Evolutionary conservation across 2,329 filamentous ascomycete genomes (phyloP), one percentile per base, ranked within the genome.

Genomic region (Botrytis pseudocinerea): DNA sequence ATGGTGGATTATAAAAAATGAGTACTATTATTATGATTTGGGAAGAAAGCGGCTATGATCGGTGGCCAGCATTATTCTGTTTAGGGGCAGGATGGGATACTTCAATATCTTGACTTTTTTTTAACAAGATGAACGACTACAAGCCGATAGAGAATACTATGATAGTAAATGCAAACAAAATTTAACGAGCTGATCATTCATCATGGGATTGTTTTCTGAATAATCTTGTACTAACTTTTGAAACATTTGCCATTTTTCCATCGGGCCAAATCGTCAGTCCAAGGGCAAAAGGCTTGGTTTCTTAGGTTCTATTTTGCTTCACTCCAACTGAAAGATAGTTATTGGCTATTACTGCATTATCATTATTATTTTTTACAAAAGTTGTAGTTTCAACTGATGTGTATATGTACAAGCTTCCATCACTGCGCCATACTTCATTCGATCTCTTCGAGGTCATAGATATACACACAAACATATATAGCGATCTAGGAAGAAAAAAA

Each of bases 21-120:
- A 75, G 32, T 63, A 64, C 38, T 64, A 70, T 63, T 64, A 70
- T 63, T 63, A 64, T 51, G 54, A 64, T 70, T 63, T 48, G 48
- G 42, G 69, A 63, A 63, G 69, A 51, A 40, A 28, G 32, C 32
- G 69, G 28, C 57, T 40, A 25, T 35, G 40, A 25, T 62, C 63
- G 38, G 42, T 63, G 42, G 32, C 32, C 57, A 64, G 38, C 57
- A 68, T 54, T 54, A 32, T n/a, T 54, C 48, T 40, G 35, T 68
- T 28, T 66, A 54, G 64, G 46, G 40, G 46, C 12, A 54, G 48
- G 35, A 68, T 54, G 64, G 64, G 16, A 68, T 54, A 42, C 16
- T 40, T 54, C 46, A 40, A 57, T 22, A 68, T 68, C 35, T 68
- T 54, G 64, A 54, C 9, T 54, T 54, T 48, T 51, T 51, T 48